These are phyloP conservation scores for Fusarium armeniacum DNA, from an alignment of 2,329 filamentous ascomycete species.

Conservation along the genomic window DNA sequence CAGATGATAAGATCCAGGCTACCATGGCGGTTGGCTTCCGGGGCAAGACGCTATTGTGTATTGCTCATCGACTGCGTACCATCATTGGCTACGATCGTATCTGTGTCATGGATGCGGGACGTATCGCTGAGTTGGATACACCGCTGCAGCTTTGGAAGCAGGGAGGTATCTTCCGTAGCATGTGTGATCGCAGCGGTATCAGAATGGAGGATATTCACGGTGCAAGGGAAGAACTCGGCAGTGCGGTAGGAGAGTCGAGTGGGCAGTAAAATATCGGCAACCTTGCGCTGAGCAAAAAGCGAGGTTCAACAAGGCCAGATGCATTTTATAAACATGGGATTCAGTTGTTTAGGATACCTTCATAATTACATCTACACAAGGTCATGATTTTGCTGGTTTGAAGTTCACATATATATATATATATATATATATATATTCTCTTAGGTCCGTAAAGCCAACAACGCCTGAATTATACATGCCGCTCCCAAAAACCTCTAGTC, in stretches of 20 bases:
- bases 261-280: constrained; percentile 9
- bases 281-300: not conserved
- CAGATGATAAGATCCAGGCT: constrained; percentile 92
- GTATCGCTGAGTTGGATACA: constrained; percentile 87
- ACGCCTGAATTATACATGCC: constrained; percentile 35
- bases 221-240: constrained; percentile 57
- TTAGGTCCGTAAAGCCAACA: constrained; percentile 21
- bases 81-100: constrained; percentile 96
- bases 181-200: constrained; percentile 92
- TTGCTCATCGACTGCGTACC: constrained; percentile 91
- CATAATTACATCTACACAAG: not conserved
- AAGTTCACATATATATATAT: constrained; percentile 20
- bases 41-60: constrained; percentile 90
- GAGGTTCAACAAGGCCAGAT: constrained; percentile 2
- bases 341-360: not conserved
- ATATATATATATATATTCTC: constrained; percentile 20
- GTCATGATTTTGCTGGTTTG: not conserved
- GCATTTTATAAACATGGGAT: constrained; percentile 5
- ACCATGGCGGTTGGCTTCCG: constrained; percentile 89
- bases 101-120: constrained; percentile 93
- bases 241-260: constrained; percentile 19
- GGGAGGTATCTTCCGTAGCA: constrained; percentile 85
- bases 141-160: constrained; percentile 80
- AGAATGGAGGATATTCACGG: constrained; percentile 66
- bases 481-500: constrained; percentile 35